These are phyloP conservation scores for Ophiostoma angusticollis DNA, from an alignment of 2,329 filamentous ascomycete genomes.

Conservation along the genomic window DNA sequence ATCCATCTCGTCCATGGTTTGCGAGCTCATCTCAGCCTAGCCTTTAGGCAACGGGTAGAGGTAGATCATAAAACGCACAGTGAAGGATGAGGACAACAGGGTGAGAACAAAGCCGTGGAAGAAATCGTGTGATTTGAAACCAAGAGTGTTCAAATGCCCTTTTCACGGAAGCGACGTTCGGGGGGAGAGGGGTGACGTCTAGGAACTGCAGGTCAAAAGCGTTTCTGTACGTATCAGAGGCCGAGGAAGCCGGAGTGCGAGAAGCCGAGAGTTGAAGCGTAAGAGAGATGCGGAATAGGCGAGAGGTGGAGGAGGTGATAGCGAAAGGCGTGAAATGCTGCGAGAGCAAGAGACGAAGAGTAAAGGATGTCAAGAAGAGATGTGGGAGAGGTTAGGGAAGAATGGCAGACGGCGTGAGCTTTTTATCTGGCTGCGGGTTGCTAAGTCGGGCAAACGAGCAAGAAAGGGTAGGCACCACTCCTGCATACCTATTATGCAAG, in stretches of 20 bases:
- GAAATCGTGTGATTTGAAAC: too few relatives aligned
- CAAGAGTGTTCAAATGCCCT: too few relatives aligned
- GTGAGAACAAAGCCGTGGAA: too few relatives aligned
- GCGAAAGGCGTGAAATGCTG: too few relatives aligned
- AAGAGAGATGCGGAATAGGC: not conserved
- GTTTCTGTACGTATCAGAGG: too few relatives aligned
- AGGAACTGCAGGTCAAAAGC: too few relatives aligned
- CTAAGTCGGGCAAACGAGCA: constrained; percentile 5
- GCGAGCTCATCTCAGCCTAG: not conserved
- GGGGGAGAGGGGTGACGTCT: too few relatives aligned
- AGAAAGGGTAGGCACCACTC: not conserved
- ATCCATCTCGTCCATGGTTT: constrained; percentile 22
- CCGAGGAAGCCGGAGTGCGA: too few relatives aligned
- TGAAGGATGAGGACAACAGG: not conserved
- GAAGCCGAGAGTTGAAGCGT: not conserved
- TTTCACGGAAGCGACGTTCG: too few relatives aligned
- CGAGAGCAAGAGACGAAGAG: not conserved
- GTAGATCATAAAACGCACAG: not conserved
- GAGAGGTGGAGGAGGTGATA: not conserved
- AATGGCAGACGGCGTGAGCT: not conserved
- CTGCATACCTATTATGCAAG: too few relatives aligned
- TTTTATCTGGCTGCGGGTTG: constrained; percentile 3
- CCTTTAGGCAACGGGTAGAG: not conserved
- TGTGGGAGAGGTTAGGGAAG: not conserved
- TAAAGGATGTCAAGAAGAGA: not conserved